These are phyloP conservation scores for Hanseniaspora singularis DNA, from an alignment of 805 yeast species.

Conservation along the genomic window DNA sequence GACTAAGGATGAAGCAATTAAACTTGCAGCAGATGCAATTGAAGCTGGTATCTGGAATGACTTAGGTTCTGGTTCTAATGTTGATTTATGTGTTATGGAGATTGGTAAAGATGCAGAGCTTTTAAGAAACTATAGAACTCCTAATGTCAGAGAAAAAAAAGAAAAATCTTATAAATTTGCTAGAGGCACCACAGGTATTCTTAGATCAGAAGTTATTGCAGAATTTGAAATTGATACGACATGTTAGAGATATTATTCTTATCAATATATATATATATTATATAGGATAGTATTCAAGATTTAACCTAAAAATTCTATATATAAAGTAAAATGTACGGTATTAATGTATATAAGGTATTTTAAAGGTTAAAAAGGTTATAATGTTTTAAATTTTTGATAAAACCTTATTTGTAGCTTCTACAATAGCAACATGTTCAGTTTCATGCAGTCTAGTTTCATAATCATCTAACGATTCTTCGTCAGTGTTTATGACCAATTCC, in stretches of 20 bases:
- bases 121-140: conserved; percentile 77
- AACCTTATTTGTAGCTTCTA: conserved; percentile 71
- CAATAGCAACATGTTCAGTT: conserved; percentile 82
- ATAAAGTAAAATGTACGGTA: neutral
- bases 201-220: conserved; percentile 56
- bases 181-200: conserved; percentile 87
- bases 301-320: neutral
- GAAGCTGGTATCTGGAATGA: conserved; percentile 98
- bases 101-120: conserved; percentile 76
- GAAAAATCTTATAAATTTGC: conserved; percentile 72
- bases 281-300: neutral
- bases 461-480: conserved; percentile 56
- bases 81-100: conserved; percentile 95
- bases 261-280: neutral
- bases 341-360: neutral
- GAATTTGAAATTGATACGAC: conserved; percentile 41
- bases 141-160: conserved; percentile 76
- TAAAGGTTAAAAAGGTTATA: no score
- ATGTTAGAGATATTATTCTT: conserved; percentile 21
- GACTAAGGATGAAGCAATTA: conserved; percentile 81
- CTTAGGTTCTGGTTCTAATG: conserved; percentile 96
- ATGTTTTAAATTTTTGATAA: conserved; percentile 22
- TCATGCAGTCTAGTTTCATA: conserved; percentile 76
- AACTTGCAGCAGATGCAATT: conserved; percentile 81
- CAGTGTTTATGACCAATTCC: conserved; percentile 57